These are phyloP conservation scores for Nepenthes gracilis DNA, from an alignment of 148 eudicot species.

Conservation along the genomic window DNA sequence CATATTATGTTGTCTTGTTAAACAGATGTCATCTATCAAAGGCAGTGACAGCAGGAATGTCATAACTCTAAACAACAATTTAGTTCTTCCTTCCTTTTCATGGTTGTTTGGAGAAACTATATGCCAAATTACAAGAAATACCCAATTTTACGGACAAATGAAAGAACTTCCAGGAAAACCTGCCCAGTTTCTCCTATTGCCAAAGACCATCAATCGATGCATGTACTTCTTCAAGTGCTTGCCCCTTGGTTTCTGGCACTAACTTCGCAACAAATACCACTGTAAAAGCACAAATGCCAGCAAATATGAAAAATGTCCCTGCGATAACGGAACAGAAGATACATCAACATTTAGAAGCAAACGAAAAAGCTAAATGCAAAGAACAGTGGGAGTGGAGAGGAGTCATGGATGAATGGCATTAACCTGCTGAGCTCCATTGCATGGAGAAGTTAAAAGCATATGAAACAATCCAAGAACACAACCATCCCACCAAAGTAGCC, in stretches of 20 bases:
- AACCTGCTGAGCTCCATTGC: constrained; percentile 29
- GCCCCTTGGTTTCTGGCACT: constrained; percentile 31
- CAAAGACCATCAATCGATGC: constrained; percentile 9
- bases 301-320: constrained; percentile 13
- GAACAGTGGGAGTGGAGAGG: not conserved
- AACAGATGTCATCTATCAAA: too few relatives aligned
- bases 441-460: constrained; percentile 19
- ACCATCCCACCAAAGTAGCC: not conserved
- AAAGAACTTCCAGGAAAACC: too few relatives aligned
- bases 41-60: too few relatives aligned
- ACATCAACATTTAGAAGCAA: not conserved
- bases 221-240: constrained; percentile 26
- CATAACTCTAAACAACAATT: too few relatives aligned
- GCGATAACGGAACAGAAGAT: not conserved
- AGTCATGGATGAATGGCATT: not conserved
- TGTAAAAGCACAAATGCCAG: constrained; percentile 10
- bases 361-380: not conserved
- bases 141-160: too few relatives aligned
- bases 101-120: too few relatives aligned
- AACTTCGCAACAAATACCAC: constrained; percentile 20
- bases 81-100: too few relatives aligned
- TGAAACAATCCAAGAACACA: constrained; percentile 12
- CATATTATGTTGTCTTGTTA: too few relatives aligned
- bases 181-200: constrained; percentile 4
- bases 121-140: too few relatives aligned